phyloP scores from a whole-genome alignment of 2,329 filamentous ascomycete genomes.

The Xylariomycetidae sp. region DNA sequence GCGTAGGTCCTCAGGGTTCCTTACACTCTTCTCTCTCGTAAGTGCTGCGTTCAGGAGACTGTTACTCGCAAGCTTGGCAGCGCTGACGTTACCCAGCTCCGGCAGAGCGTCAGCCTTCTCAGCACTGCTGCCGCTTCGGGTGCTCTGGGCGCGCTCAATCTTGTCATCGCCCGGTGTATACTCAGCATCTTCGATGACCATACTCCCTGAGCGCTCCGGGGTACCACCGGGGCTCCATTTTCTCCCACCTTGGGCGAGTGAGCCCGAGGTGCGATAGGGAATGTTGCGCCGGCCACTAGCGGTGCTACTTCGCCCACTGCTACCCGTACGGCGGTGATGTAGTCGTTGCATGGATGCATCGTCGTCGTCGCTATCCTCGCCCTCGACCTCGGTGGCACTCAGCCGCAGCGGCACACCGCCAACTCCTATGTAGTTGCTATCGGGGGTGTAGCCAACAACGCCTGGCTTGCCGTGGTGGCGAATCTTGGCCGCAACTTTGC shows the following conservation, averaged over 20 bases:
- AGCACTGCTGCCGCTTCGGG: constrained; percentile 51
- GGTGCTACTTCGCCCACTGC: constrained; percentile 69
- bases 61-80: constrained; percentile 52
- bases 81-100: constrained; percentile 41
- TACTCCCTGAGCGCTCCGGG: constrained; percentile 52
- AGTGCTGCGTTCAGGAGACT: constrained; percentile 53
- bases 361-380: constrained; percentile 76
- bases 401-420: constrained; percentile 85
- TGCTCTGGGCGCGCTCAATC: constrained; percentile 39
- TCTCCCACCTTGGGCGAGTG: constrained; percentile 35
- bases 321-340: constrained; percentile 68
- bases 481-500: constrained; percentile 78
- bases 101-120: constrained; percentile 58
- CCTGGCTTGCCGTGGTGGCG: constrained; percentile 79
- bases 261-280: constrained; percentile 48
- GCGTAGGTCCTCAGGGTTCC: constrained; percentile 66
- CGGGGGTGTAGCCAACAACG: constrained; percentile 73
- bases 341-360: constrained; percentile 45
- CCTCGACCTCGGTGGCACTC: constrained; percentile 92
- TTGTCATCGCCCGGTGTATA: constrained; percentile 26
- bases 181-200: constrained; percentile 40
- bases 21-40: constrained; percentile 61
- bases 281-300: constrained; percentile 46
- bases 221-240: constrained; percentile 52
- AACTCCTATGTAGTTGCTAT: constrained; percentile 67